Percentiles rank a stretch among this genome's conserved stretches.
phyloP scores from a whole-genome alignment of 2,329 filamentous ascomycete species.

The Leptoxyphium fumago region DNA sequence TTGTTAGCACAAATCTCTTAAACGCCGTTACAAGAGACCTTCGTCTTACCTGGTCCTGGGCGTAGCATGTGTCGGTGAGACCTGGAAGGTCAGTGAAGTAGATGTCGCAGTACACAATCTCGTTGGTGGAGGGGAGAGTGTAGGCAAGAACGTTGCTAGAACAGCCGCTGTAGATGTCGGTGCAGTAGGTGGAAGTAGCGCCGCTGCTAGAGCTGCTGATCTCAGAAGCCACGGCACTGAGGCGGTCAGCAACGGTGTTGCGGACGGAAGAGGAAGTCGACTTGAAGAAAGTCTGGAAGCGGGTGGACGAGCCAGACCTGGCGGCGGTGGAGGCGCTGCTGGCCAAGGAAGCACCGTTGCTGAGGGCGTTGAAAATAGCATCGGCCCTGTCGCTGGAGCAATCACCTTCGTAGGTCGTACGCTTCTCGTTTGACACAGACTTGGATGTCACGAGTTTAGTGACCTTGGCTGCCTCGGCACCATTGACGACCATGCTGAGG shows the following conservation, averaged over 20 bases:
- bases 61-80: slow-evolving; percentile 40
- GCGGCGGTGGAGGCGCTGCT: slow-evolving; percentile 38
- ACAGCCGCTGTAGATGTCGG: slow-evolving; percentile 42
- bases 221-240: slow-evolving; percentile 40
- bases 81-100: slow-evolving; percentile 43
- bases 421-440: slow-evolving; percentile 23
- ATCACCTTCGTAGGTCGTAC: slow-evolving; percentile 37
- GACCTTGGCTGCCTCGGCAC: slow-evolving; percentile 36
- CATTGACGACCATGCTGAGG: slow-evolving; percentile 43
- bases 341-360: slow-evolving; percentile 41
- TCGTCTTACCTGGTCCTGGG: slow-evolving; percentile 39
- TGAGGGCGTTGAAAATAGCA: slow-evolving; percentile 36
- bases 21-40: too few species aligned
- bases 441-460: slow-evolving; percentile 11
- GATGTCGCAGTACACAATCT: slow-evolving; percentile 46
- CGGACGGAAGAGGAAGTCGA: slow-evolving; percentile 33
- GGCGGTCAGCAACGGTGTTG: slow-evolving; percentile 34
- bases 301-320: slow-evolving; percentile 32
- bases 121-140: slow-evolving; percentile 37
- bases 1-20: too few species aligned
- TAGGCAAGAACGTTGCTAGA: slow-evolving; percentile 42
- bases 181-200: slow-evolving; percentile 42
- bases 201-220: slow-evolving; percentile 37
- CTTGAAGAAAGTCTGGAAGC: slow-evolving; percentile 51
- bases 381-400: slow-evolving; percentile 29